Percentiles rank a stretch among this genome's conserved stretches.
These are phyloP conservation scores for Paecilomyces fulvus DNA, from an alignment of 2,329 filamentous ascomycete species.

Conservation along the genomic window DNA sequence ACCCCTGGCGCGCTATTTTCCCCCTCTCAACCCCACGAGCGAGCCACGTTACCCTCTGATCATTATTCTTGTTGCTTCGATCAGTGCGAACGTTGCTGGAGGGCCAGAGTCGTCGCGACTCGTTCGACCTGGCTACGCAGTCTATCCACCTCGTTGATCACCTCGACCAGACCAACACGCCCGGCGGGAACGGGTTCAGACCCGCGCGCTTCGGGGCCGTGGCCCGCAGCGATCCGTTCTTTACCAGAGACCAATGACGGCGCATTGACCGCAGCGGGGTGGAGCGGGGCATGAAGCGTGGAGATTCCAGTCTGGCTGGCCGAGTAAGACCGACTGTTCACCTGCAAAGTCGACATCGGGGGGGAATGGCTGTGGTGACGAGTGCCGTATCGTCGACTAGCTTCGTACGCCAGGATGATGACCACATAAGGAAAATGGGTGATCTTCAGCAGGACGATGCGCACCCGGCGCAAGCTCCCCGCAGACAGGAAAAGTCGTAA, in stretches of 20 bases:
- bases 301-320: conserved; percentile 14
- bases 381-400: conserved; percentile 22
- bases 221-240: conserved; percentile 14
- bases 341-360: conserved; percentile 13
- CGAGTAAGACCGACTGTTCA: conserved; percentile 10
- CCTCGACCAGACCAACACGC: conserved; percentile 19
- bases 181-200: conserved; percentile 12
- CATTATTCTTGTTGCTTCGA: conserved; percentile 2
- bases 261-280: conserved; percentile 15
- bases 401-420: conserved; percentile 49
- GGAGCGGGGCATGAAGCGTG: conserved; percentile 16
- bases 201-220: conserved; percentile 17
- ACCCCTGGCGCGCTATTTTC: neutral
- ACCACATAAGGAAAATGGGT: conserved; percentile 52
- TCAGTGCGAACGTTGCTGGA: conserved; percentile 11
- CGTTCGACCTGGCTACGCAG: conserved; percentile 28
- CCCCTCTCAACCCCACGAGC: neutral
- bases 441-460: conserved; percentile 51
- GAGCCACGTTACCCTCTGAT: conserved; percentile 1
- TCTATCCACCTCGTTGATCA: conserved; percentile 28
- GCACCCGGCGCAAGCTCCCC: conserved; percentile 44
- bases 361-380: conserved; percentile 14
- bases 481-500: conserved; percentile 49
- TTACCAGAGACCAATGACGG: conserved; percentile 13
- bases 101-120: conserved; percentile 18